Evolutionary conservation across 2,329 filamentous ascomycete species (phyloP), one percentile per base, ranked within the genome.

Genomic region (Clonostachys solani): DNA sequence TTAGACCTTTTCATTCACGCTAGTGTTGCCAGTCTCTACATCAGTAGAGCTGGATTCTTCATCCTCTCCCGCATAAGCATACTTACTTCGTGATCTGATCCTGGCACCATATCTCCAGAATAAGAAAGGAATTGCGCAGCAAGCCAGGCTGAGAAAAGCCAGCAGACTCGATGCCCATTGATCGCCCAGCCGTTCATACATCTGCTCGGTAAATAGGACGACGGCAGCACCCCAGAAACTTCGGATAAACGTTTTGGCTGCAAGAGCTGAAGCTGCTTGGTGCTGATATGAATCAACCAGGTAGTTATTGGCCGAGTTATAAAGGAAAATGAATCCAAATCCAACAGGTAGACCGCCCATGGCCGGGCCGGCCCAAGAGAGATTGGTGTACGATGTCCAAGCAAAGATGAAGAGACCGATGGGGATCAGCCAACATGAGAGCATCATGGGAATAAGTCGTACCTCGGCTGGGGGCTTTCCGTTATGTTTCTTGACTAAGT

Each of bases 261-360:
- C 89, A 4, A 92, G 77, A 0, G 87, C 89, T 0, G 86, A 90
- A 2, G 89, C 89, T 1, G 89, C 89, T 65, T 92, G 87, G 67
- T 80, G 75, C 65, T 80, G 77, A 67, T 81, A 81, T 13, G 75
- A 76, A 62, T 81, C 78, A 60, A 81, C 78, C 29, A 87, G 77
- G 67, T 88, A 88, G 69, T 87, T 87, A 66, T 87, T 88, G 56
- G 84, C 83, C 10, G 85, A 77, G 70, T 91, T 91, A 73, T 91
- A 92, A 19, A 92, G 72, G 72, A 91, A 90, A 64, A 91, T 89
- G 69, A 91, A 89, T 49, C 87, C 87, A 57, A 91, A 90, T 12
- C 87, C 87, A 46, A 92, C 82, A 12, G 81, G 79, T 60, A 83
- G 78, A 35, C 87, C 87, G 45, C 84, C 87, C 50, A 92, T 74